Conservation (phyloP, 208 protist species). For the Blechomonas ayalai region DNA sequence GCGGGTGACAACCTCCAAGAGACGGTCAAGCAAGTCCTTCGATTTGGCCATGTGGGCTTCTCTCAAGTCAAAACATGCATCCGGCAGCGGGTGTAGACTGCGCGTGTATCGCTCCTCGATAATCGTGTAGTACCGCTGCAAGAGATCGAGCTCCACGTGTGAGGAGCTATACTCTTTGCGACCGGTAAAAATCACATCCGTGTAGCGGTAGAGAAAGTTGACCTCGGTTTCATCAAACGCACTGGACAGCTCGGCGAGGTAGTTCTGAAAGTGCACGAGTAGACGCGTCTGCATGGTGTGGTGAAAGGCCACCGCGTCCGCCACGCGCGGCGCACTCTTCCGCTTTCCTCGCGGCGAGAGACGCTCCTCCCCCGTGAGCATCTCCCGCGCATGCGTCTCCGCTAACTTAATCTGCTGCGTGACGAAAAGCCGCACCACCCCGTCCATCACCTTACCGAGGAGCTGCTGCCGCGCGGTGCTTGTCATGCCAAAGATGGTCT, state of each 20-base stretch:
- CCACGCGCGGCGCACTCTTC: conserved; percentile 32
- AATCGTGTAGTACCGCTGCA: conserved; percentile 56
- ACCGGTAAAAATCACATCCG: conserved; percentile 49
- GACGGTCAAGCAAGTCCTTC: conserved; percentile 50
- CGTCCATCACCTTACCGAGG: conserved; percentile 59
- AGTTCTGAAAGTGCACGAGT: conserved; percentile 61
- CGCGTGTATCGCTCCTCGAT: conserved; percentile 80
- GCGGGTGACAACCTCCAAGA: conserved; percentile 50
- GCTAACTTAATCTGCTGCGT: conserved; percentile 76
- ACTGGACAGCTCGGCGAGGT: conserved; percentile 42
- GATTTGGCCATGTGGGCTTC: conserved; percentile 83
- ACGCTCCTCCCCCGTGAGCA: conserved; percentile 38
- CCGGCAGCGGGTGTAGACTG: conserved; percentile 55
- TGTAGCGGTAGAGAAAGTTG: conserved; percentile 54
- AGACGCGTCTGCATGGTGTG: conserved; percentile 52
- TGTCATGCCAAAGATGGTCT: conserved; percentile 75
- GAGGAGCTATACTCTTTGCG: conserved; percentile 29
- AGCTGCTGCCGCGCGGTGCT: conserved; percentile 75
- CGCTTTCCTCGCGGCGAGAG: conserved; percentile 68
- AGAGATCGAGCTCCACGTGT: conserved; percentile 48
- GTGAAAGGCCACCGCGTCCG: conserved; percentile 74
- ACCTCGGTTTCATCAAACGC: conserved; percentile 48
- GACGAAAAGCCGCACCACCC: conserved; percentile 72
- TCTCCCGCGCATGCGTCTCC: conserved; percentile 38
- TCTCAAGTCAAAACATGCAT: conserved; percentile 65